A percentile compares a stretch with the other conserved stretches of the same genome.
phyloP scores from a whole-genome alignment of 345 rosid genomes.

The Acer saccharum region DNA sequence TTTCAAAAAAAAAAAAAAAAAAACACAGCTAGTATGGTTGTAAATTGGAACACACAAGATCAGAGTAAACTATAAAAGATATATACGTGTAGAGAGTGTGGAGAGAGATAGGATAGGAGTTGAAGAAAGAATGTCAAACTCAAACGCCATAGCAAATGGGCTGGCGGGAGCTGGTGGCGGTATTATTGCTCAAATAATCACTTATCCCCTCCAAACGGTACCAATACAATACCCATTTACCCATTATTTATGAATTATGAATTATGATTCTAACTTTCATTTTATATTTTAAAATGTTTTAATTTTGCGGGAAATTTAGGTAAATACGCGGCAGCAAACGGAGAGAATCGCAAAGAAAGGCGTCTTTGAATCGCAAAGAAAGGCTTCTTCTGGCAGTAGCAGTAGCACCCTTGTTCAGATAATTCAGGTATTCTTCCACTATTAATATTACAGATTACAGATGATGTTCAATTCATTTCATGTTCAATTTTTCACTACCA shows the following conservation, averaged over 20 bases:
- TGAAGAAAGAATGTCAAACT: constrained; percentile 43
- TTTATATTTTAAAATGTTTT: neutral
- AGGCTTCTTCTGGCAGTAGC: too few species aligned
- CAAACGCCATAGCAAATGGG: constrained; percentile 72
- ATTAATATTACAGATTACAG: too few species aligned
- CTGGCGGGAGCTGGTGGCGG: constrained; percentile 78
- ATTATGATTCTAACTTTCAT: too few species aligned
- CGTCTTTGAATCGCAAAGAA: neutral
- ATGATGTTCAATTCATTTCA: neutral
- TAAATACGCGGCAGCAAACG: constrained; percentile 74
- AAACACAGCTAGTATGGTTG: too few species aligned
- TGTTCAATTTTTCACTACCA: constrained; percentile 8
- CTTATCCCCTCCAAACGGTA: constrained; percentile 75
- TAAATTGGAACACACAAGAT: too few species aligned
- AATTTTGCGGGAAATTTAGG: constrained; percentile 30
- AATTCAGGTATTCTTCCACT: constrained; percentile 33
- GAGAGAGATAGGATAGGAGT: neutral
- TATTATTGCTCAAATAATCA: constrained; percentile 70
- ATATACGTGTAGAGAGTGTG: neutral
- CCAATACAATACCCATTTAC: neutral
- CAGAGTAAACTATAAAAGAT: too few species aligned
- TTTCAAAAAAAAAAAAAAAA: too few species aligned
- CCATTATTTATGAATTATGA: too few species aligned
- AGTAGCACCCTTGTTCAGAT: constrained; percentile 47
- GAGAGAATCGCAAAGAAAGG: constrained; percentile 58